These are phyloP conservation scores for Prototheca cutis DNA, from an alignment of 163 green algal species.

Conservation along the genomic window DNA sequence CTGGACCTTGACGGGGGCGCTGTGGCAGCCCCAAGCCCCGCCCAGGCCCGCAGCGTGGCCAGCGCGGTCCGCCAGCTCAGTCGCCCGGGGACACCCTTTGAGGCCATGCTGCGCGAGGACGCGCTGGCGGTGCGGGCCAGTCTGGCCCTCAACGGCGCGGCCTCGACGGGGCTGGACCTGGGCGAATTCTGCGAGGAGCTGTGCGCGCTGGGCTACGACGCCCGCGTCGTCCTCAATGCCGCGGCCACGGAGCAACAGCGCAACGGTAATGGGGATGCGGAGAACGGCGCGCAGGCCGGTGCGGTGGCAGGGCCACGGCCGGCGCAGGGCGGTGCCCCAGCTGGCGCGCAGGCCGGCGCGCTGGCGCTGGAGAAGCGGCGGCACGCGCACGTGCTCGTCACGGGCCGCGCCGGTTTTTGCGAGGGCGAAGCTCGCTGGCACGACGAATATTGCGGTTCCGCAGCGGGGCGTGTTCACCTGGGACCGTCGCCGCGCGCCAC, in stretches of 20 bases:
- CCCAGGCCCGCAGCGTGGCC: not conserved
- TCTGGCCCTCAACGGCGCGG: not conserved
- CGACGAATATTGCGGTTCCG: too few relatives aligned
- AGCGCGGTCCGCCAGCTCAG: constrained; percentile 4
- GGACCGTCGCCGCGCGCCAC: too few relatives aligned
- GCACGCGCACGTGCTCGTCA: constrained; percentile 19
- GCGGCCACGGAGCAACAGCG: not conserved
- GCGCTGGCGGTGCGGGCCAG: not conserved
- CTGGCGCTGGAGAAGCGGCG: constrained; percentile 17
- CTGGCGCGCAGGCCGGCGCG: not conserved
- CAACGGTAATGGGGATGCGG: not conserved
- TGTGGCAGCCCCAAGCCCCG: not conserved
- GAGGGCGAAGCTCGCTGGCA: not conserved
- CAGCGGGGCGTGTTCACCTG: too few relatives aligned
- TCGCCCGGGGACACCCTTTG: constrained; percentile 19
- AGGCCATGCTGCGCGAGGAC: constrained; percentile 23
- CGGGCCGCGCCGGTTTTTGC: not conserved
- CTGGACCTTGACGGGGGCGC: constrained; percentile 1
- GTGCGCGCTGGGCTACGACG: constrained; percentile 6
- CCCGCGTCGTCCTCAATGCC: not conserved
- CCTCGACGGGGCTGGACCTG: constrained; percentile 12
- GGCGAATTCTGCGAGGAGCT: constrained; percentile 12
- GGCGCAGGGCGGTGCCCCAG: not conserved
- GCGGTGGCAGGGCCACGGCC: not conserved
- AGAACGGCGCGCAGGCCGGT: not conserved